These are phyloP conservation scores for Pholiota microspora DNA, from an alignment of 768 basidiomycete species.

Conservation along the genomic window DNA sequence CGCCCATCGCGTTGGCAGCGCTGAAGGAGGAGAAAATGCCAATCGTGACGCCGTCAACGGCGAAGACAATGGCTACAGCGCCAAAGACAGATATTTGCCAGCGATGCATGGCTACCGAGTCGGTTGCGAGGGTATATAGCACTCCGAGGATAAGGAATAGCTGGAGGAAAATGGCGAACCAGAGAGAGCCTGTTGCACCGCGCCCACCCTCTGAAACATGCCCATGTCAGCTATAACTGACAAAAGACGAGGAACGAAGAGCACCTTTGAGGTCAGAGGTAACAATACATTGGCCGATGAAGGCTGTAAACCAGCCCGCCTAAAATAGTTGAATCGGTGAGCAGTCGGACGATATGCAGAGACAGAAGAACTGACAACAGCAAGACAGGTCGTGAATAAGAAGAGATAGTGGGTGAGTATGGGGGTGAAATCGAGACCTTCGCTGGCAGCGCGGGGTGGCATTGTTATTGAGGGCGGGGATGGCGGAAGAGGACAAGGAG, in stretches of 20 bases:
- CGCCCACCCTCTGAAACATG: conserved; percentile 34
- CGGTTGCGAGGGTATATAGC: conserved; percentile 76
- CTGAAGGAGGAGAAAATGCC: conserved; percentile 57
- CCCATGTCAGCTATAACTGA: not conserved
- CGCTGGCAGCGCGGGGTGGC: conserved; percentile 52
- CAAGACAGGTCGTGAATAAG: conserved; percentile 80
- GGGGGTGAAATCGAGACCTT: conserved; percentile 83
- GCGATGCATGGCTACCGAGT: conserved; percentile 91
- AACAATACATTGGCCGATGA: conserved; percentile 70
- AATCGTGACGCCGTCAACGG: conserved; percentile 68
- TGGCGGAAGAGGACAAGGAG: conserved; percentile 11
- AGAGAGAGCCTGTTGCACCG: conserved; percentile 55
- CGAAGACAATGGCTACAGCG: conserved; percentile 84
- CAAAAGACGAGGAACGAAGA: conserved; percentile 10
- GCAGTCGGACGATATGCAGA: not conserved
- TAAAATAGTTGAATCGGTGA: conserved; percentile 28
- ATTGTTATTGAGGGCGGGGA: conserved; percentile 25
- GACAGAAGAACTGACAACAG: conserved; percentile 52
- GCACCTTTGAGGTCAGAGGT: conserved; percentile 45
- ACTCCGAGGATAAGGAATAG: conserved; percentile 71
- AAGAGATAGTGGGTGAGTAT: conserved; percentile 92
- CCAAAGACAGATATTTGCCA: conserved; percentile 88
- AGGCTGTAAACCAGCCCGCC: conserved; percentile 76
- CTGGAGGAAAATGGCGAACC: conserved; percentile 86
- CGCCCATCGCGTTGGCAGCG: conserved; percentile 79